Conservation (phyloP, 1,284 basidiomycete genomes). For the Microbotryum lychnidis-dioicae region DNA sequence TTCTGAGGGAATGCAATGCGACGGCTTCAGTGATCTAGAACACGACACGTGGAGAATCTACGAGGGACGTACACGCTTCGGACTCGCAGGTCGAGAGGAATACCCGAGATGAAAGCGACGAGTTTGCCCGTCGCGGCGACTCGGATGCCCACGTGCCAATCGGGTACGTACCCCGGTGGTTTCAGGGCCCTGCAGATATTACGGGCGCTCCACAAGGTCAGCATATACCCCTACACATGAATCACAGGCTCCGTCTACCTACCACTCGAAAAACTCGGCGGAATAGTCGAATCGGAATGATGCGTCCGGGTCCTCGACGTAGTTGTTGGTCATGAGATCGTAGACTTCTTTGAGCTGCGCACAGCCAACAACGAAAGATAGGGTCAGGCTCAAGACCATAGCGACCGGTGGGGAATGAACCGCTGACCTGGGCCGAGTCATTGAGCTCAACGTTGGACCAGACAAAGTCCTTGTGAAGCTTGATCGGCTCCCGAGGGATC, state of each 20-base stretch:
- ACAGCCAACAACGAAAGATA: background rate
- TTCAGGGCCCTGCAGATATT: conserved; percentile 67
- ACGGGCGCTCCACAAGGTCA: background rate
- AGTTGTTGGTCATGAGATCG: conserved; percentile 82
- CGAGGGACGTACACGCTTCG: conserved; percentile 58
- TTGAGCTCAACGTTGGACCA: conserved; percentile 81
- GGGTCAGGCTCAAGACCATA: background rate
- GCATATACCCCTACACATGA: too few species aligned
- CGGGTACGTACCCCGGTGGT: conserved; percentile 83
- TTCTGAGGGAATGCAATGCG: conserved; percentile 43
- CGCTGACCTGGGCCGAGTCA: conserved; percentile 59
- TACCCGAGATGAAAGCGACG: conserved; percentile 96
- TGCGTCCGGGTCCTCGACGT: conserved; percentile 94
- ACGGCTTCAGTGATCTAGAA: background rate
- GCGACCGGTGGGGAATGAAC: background rate
- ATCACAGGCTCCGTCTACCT: conserved; percentile 18
- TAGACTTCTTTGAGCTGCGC: conserved; percentile 80
- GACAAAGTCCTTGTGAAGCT: conserved; percentile 84
- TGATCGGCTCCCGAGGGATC: conserved; percentile 77
- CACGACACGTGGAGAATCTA: background rate
- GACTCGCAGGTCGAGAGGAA: conserved; percentile 73
- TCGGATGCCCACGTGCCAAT: conserved; percentile 94
- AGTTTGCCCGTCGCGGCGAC: conserved; percentile 76
- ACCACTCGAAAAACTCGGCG: conserved; percentile 91
- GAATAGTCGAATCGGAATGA: conserved; percentile 94